A percentile compares a stretch with the other conserved stretches of the same genome.
phyloP scores from a whole-genome alignment of 2,329 filamentous ascomycete genomes.

The Colletotrichum incanum region DNA sequence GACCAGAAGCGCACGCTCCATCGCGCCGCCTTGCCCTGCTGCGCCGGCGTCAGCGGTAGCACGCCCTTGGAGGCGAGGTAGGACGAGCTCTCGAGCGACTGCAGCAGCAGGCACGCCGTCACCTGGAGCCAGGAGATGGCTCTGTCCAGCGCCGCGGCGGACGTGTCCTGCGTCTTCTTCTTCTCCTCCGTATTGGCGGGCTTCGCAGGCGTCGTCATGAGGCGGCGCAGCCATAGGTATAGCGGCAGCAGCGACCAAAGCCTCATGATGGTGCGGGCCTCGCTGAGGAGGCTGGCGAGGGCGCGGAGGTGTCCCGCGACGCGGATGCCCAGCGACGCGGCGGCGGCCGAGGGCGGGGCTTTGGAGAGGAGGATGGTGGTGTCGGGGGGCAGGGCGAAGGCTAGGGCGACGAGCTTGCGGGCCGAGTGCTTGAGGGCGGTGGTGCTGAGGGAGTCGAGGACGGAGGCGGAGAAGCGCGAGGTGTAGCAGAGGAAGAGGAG shows the following conservation, averaged over 20 bases:
- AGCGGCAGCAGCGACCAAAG: slow-evolving; percentile 85
- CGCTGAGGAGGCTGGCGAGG: slow-evolving; percentile 77
- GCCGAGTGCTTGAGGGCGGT: slow-evolving; percentile 71
- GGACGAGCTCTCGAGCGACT: slow-evolving; percentile 86
- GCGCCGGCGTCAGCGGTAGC: slow-evolving; percentile 70
- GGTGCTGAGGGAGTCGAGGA: slow-evolving; percentile 68
- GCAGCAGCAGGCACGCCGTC: slow-evolving; percentile 77
- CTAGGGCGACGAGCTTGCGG: slow-evolving; percentile 67
- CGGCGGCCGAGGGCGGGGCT: slow-evolving; percentile 54
- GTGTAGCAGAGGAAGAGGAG: slow-evolving; percentile 80
- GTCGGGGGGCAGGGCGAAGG: slow-evolving; percentile 66
- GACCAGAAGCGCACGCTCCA: slow-evolving; percentile 89
- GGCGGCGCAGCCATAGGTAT: slow-evolving; percentile 75
- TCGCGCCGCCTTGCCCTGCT: slow-evolving; percentile 73
- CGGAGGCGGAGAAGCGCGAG: slow-evolving; percentile 68
- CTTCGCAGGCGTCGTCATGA: slow-evolving; percentile 57
- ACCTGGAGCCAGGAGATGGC: slow-evolving; percentile 79
- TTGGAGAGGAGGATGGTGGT: slow-evolving; percentile 63
- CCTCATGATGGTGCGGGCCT: slow-evolving; percentile 80
- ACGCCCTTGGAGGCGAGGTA: slow-evolving; percentile 84
- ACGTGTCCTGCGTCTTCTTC: slow-evolving; percentile 54
- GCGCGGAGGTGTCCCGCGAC: slow-evolving; percentile 69
- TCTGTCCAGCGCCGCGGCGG: slow-evolving; percentile 57
- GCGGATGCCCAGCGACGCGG: slow-evolving; percentile 62
- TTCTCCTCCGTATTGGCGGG: slow-evolving; percentile 47